Percentiles rank a stretch among this genome's conserved stretches.
Conservation (phyloP, 768 basidiomycete genomes). For the Psilocybe cyanescens region DNA sequence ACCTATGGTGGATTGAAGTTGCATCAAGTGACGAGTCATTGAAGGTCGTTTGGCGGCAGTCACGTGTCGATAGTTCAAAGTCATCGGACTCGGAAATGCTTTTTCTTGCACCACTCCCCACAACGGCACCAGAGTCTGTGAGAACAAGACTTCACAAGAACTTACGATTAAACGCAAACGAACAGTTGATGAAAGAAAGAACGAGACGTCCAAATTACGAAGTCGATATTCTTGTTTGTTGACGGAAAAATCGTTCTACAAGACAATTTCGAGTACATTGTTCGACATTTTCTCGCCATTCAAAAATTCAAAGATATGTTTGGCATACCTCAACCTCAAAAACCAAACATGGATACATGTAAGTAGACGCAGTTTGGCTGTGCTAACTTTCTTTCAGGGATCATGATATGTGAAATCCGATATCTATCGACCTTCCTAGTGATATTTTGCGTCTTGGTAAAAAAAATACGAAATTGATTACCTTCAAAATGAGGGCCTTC, state of each 20-base stretch:
- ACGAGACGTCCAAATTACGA: neutral
- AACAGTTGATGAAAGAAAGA: neutral
- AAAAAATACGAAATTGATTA: constrained; percentile 17
- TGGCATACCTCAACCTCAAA: neutral
- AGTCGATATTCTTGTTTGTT: neutral
- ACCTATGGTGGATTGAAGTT: too few species aligned
- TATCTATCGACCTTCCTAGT: neutral
- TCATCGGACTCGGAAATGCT: too few species aligned
- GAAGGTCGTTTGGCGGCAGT: too few species aligned
- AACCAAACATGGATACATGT: neutral
- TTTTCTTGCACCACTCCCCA: too few species aligned
- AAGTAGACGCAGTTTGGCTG: too few species aligned
- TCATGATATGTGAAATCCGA: constrained; percentile 2
- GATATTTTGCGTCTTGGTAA: constrained; percentile 20
- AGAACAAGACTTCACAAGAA: neutral
- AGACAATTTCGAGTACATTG: constrained; percentile 23
- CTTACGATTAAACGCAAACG: neutral
- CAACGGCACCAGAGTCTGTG: too few species aligned
- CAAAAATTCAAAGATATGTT: constrained; percentile 16
- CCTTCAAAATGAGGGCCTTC: constrained; percentile 12
- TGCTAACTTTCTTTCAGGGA: neutral
- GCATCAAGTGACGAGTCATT: too few species aligned
- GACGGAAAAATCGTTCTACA: constrained; percentile 2
- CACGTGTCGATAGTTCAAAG: too few species aligned
- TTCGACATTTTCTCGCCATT: constrained; percentile 17